Evolutionary conservation across 75 land plant genomes (phyloP).

Genomic region (Selaginella moellendorffii): DNA sequence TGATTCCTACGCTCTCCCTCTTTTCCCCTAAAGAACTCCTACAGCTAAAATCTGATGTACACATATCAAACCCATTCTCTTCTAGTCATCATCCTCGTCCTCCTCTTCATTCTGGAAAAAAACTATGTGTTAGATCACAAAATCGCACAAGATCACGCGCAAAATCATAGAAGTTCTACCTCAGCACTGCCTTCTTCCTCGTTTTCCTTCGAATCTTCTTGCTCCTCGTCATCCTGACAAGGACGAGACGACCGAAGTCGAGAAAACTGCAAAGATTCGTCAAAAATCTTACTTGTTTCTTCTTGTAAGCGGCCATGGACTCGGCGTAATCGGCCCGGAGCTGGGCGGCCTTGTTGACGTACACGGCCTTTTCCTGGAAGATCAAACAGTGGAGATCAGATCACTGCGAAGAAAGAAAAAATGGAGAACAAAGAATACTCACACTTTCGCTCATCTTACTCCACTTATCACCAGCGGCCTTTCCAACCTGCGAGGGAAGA

Average conservation of each 20-base stretch:
- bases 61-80: not conserved
- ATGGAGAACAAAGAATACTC: constrained; percentile 15
- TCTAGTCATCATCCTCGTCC: not conserved
- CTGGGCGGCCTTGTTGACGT: not conserved
- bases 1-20: not conserved
- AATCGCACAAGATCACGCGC: not conserved
- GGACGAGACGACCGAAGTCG: too few relatives aligned
- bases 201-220: constrained; percentile 4
- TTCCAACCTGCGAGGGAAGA: constrained; percentile 52
- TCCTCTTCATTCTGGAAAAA: not conserved
- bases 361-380: constrained; percentile 1
- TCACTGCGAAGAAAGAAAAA: not conserved
- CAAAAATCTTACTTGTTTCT: constrained; percentile 10
- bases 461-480: constrained; percentile 84
- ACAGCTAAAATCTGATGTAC: not conserved
- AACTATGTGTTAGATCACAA: not conserved
- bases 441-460: constrained; percentile 56
- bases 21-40: too few relatives aligned
- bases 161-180: not conserved
- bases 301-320: constrained; percentile 1
- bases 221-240: not conserved
- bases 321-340: not conserved
- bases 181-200: constrained; percentile 7
- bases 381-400: not conserved
- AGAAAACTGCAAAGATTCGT: too few relatives aligned